Percentiles rank a stretch among this genome's conserved stretches.
phyloP scores from a whole-genome alignment of 2,329 filamentous ascomycete genomes.

The Scedosporium boydii region DNA sequence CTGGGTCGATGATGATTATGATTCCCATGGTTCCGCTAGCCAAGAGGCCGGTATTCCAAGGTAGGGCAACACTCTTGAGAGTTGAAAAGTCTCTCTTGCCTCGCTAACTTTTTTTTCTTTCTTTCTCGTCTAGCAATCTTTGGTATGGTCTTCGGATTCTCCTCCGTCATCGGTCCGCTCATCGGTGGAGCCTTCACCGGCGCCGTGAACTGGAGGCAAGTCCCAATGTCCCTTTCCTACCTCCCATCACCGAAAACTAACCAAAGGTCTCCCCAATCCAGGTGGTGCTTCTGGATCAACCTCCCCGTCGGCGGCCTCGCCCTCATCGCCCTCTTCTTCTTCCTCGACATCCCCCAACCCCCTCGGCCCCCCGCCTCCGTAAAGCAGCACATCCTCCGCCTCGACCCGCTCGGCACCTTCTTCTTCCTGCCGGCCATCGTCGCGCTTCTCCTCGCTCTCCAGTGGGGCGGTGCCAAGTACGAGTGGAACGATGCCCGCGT shows the following conservation, averaged over 20 bases:
- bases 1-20: constrained; percentile 46
- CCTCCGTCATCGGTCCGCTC: constrained; percentile 43
- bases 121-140: constrained; percentile 29
- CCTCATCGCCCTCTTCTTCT: constrained; percentile 36
- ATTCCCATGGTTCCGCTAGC: constrained; percentile 49
- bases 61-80: constrained; percentile 12
- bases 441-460: constrained; percentile 51
- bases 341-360: constrained; percentile 22
- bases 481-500: constrained; percentile 43
- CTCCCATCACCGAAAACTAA: background rate
- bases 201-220: constrained; percentile 34
- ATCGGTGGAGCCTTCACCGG: constrained; percentile 44
- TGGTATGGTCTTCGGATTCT: constrained; percentile 44
- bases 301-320: constrained; percentile 45
- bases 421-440: constrained; percentile 51
- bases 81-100: background rate
- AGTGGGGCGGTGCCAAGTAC: constrained; percentile 51
- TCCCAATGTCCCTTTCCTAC: background rate
- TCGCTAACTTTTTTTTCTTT: background rate
- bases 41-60: constrained; percentile 49
- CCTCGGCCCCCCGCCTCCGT: constrained; percentile 16
- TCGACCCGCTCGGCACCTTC: constrained; percentile 50
- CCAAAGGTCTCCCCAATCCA: constrained; percentile 3
- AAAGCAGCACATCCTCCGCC: constrained; percentile 35
- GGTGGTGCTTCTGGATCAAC: constrained; percentile 52